Conservation (phyloP, 768 basidiomycete species). For the Leccinum truebloodii region DNA sequence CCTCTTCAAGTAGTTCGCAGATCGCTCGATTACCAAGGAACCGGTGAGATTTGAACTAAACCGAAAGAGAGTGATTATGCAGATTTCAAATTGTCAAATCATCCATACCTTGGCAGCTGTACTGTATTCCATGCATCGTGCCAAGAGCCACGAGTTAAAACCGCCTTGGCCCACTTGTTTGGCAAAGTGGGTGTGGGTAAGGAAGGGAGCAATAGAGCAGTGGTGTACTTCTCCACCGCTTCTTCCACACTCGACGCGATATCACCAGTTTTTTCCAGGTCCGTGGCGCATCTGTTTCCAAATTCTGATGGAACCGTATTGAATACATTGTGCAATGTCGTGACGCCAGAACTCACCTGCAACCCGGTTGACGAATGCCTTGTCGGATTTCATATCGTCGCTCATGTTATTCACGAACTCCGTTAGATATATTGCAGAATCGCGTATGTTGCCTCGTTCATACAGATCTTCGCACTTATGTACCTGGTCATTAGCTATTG, state of each 20-base stretch:
- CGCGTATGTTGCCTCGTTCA: background rate
- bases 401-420: background rate
- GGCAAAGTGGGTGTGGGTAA: background rate
- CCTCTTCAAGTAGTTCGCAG: background rate
- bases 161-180: background rate
- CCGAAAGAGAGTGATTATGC: background rate
- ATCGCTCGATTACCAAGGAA: background rate
- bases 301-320: background rate
- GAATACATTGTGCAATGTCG: background rate
- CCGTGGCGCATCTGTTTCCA: background rate
- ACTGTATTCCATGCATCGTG: background rate
- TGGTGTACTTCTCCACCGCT: background rate
- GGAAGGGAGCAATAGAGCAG: background rate
- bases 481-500: background rate
- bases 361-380: background rate
- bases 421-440: background rate
- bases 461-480: background rate
- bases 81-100: background rate
- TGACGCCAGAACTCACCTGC: background rate
- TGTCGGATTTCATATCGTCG: background rate
- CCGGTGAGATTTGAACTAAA: background rate
- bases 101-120: background rate
- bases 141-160: background rate
- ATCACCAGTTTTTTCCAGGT: background rate
- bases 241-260: background rate